Evolutionary conservation across 1,284 basidiomycete genomes (phyloP), one percentile per base, ranked within the genome.

Genomic region (Porogramme epimiltina): DNA sequence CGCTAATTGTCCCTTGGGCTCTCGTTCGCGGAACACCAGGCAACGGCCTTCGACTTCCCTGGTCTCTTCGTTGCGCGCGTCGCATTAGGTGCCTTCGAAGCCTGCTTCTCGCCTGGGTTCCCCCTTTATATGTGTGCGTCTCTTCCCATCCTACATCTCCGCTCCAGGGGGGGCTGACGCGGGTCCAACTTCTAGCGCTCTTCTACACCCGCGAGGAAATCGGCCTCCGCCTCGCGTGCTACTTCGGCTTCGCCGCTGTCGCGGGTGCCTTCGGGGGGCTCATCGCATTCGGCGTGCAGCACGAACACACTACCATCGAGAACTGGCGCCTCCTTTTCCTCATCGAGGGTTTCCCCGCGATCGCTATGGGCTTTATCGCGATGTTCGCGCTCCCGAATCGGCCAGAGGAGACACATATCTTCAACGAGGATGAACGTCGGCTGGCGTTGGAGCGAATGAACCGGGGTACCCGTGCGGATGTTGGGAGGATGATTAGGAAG

Each of bases 241-340:
- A 86, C 86, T 89, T 89, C 61, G 86, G 85, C 10, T 90, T 89
- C 62, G 87, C 88, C 18, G 85, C 88, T 2, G 84, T 89, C 10
- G 85, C 89, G 34, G 88, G 88, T 19, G 88, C 89, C 10, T 90
- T 90, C 52, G 85, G 88, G 18, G 89, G 89, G 19, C 70, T 89
- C 18, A 78, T 90, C 40, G 87, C 88, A 0, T 89, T 86, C 60
- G 87, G 85, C 0, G 73, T 90, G 11, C 80, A 87, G 60, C 75
- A 86, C 61, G 75, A 75, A 8, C 68, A 83, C 55, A 60, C 73
- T 9, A 62, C 74, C 3, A 67, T 87, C 33, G 65, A 73, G 15
- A 77, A 82, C 46, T 90, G 87, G 87, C 76, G 81, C 48, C 69
- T 91, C 5, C 68, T 91, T 15, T 92, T 93, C 71, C 78, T 93